phyloP scores from a whole-genome alignment of 257 asterid species.

The Ophiorrhiza pumila region DNA sequence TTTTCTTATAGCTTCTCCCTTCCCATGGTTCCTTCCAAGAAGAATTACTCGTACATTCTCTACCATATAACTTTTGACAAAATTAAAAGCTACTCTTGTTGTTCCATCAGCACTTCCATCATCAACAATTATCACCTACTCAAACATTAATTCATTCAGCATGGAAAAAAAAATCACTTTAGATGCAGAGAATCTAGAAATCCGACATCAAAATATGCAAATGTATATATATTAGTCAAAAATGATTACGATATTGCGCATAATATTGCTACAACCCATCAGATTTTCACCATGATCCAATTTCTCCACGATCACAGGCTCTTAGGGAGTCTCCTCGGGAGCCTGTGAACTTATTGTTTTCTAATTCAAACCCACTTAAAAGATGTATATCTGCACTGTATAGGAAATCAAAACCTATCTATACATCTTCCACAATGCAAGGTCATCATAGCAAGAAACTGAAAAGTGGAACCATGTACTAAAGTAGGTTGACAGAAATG shows the following conservation, averaged over 20 bases:
- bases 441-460: neutral
- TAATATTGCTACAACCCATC: neutral
- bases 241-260: neutral
- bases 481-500: neutral
- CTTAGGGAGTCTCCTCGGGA: neutral
- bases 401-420: neutral
- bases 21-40: constrained; percentile 94
- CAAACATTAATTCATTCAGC: constrained; percentile 24
- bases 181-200: neutral
- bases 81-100: constrained; percentile 77
- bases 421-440: neutral
- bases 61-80: constrained; percentile 73
- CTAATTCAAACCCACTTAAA: neutral
- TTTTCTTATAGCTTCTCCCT: constrained; percentile 98
- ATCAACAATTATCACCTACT: constrained; percentile 83
- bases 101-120: constrained; percentile 96
- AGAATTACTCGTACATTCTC: constrained; percentile 83
- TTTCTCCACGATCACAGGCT: neutral
- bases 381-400: neutral
- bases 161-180: neutral
- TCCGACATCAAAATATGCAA: neutral
- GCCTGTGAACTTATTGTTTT: neutral
- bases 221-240: neutral
- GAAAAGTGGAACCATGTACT: neutral
- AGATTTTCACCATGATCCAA: neutral